Base-by-base conservation (phyloP, 2,329 filamentous ascomycete genomes). In the Fusarium cicatricum region DNA sequence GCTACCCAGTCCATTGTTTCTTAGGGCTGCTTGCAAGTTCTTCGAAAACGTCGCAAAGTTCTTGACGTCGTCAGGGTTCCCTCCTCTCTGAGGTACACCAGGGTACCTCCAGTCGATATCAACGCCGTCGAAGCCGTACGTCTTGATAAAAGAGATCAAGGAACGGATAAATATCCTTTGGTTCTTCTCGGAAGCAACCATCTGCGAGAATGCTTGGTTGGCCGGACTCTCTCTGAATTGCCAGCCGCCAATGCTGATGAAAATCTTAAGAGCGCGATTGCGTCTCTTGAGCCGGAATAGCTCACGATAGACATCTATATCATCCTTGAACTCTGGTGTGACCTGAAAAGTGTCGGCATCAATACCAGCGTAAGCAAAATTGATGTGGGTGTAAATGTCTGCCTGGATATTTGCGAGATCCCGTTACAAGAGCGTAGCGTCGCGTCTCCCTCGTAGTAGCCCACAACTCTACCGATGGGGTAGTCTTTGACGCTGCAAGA, bases 171-270 rank as follows among this genome's bases (percentile, higher is more conserved):
- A 58, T 8, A 9, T 16, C 11, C 11, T 37, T 26, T 49, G 39
- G 9, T 4, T 4, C 12, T 14, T 3, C 1, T 7, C 10, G 16
- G 28, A 48, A 3, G 26, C 34, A 3, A 41, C 45, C 5, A 60
- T 17, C 11, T 48, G 28, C 3, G 39, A 60, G 47, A 75, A 77
- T 6, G 64, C 58, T 0, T 54, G 69, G 4, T 53, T 54, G 1
- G 61, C 70, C 1, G 68, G 55, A 15, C 70, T 70, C 38, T 81
- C 74, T 43, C 70, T 76, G 43, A 79, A 76, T 2, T 71, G 65
- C 73, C 74, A 80, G 0, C 79, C 78, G 2, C 78, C 77, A 2
- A 81, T 55, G 4, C 74, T 70, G 26, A 81, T 70, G 58, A 67
- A 75, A 0, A 73, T 70, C 58, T 78, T 65, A 0, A 80, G 63